Evolutionary conservation across 768 basidiomycete species (phyloP).

Genomic region (Galerina marginata): DNA sequence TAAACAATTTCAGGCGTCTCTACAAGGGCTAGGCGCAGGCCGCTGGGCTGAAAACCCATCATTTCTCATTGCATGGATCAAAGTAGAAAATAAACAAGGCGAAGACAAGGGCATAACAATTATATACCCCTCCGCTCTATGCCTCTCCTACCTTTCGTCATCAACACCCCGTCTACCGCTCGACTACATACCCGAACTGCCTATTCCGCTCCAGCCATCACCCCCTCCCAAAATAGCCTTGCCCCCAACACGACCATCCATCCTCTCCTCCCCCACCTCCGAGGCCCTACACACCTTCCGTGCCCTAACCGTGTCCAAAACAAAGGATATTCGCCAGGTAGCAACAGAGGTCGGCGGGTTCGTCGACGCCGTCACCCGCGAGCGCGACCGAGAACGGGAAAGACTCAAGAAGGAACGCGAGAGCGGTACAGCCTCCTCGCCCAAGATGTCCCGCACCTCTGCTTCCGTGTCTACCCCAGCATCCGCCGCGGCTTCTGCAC

Average conservation of each 20-base stretch:
- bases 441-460: constrained; percentile 34
- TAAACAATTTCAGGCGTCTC: constrained; percentile 65
- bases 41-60: constrained; percentile 44
- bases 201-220: constrained; percentile 63
- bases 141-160: constrained; percentile 48
- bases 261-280: constrained; percentile 35
- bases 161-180: constrained; percentile 44
- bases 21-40: constrained; percentile 66
- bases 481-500: constrained; percentile 19
- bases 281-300: constrained; percentile 49
- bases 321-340: constrained; percentile 54
- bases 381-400: constrained; percentile 80
- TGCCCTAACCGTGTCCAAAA: constrained; percentile 55
- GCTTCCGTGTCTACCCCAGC: constrained; percentile 26
- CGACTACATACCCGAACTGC: constrained; percentile 65
- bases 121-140: constrained; percentile 73
- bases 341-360: constrained; percentile 70
- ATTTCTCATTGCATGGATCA: constrained; percentile 76
- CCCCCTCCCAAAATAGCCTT: constrained; percentile 37
- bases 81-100: constrained; percentile 77
- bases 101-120: constrained; percentile 81
- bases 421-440: constrained; percentile 34
- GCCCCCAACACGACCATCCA: constrained; percentile 23
- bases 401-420: constrained; percentile 72
- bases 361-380: constrained; percentile 76